Evolutionary conservation across 495 filamentous ascomycete species (phyloP).

Genomic region (Thozetella sp.): DNA sequence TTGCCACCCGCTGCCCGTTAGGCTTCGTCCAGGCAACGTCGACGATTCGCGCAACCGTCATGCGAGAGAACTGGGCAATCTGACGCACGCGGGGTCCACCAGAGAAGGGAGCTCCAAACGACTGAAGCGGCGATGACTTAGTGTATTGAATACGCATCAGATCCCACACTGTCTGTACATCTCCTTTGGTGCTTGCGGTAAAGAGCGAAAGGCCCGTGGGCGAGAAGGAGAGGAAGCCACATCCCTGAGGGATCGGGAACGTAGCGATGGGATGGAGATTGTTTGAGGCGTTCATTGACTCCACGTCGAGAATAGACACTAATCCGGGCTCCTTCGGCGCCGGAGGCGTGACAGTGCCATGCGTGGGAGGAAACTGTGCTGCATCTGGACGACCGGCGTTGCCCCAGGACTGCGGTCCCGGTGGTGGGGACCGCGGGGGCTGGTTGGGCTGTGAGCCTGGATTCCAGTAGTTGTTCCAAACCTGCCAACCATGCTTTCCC

Average conservation of each 20-base stretch:
- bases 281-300: slow-evolving; percentile 51
- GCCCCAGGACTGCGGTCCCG: slow-evolving; percentile 29
- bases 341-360: slow-evolving; percentile 54
- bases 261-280: slow-evolving; percentile 69
- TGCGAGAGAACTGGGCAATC: slow-evolving; percentile 81
- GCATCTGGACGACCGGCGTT: slow-evolving; percentile 33
- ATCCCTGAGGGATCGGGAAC: slow-evolving; percentile 80
- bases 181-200: slow-evolving; percentile 89
- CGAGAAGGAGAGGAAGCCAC: slow-evolving; percentile 88
- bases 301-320: slow-evolving; percentile 83
- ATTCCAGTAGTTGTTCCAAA: slow-evolving; percentile 90
- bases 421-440: slow-evolving; percentile 33
- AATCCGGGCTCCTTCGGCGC: slow-evolving; percentile 69
- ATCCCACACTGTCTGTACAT: slow-evolving; percentile 92
- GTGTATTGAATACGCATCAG: slow-evolving; percentile 71
- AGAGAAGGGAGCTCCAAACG: slow-evolving; percentile 24
- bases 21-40: slow-evolving; percentile 89
- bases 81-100: slow-evolving; percentile 66
- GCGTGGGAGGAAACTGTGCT: slow-evolving; percentile 75
- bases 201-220: slow-evolving; percentile 82
- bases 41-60: slow-evolving; percentile 87
- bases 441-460: slow-evolving; percentile 38
- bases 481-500: slow-evolving; percentile 81
- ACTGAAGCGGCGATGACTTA: slow-evolving; percentile 52
- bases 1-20: slow-evolving; percentile 75